phyloP scores from a whole-genome alignment of 1,284 basidiomycete genomes.

The Rhodotorula sp. region DNA sequence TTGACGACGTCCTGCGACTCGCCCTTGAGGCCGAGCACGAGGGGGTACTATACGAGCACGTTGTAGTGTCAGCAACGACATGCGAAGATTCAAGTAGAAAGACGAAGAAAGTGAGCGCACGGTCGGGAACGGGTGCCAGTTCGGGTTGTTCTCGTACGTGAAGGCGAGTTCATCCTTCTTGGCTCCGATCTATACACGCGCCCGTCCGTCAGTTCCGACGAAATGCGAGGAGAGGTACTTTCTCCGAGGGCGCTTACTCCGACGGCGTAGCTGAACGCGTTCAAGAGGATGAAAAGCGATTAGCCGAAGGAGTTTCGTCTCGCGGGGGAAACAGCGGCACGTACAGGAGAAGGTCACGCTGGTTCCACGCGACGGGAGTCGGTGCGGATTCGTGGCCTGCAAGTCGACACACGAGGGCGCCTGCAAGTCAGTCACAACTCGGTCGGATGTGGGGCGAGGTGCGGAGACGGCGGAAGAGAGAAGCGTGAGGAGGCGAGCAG shows the following conservation, averaged over 20 bases:
- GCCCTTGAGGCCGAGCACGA: slow-evolving; percentile 46
- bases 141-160: slow-evolving; percentile 46
- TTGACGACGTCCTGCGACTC: slow-evolving; percentile 45
- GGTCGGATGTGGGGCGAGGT: not conserved
- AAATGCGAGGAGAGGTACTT: not conserved
- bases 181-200: slow-evolving; percentile 42
- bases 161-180: slow-evolving; percentile 47
- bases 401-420: not conserved
- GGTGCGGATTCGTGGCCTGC: slow-evolving; percentile 45
- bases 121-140: slow-evolving; percentile 45
- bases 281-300: too few relatives aligned
- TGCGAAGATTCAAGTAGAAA: too few relatives aligned
- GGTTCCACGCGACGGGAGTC: slow-evolving; percentile 48
- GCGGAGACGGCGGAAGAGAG: not conserved
- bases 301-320: too few relatives aligned
- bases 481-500: not conserved
- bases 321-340: not conserved
- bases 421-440: too few relatives aligned
- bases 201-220: too few relatives aligned
- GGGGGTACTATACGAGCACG: slow-evolving; percentile 49
- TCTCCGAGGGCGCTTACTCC: not conserved
- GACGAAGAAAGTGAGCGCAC: not conserved
- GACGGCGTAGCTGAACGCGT: not conserved
- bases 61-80: too few relatives aligned
- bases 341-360: slow-evolving; percentile 48